phyloP scores from a whole-genome alignment of 139 green algal genomes.

The Chlamydomonas sp. region DNA sequence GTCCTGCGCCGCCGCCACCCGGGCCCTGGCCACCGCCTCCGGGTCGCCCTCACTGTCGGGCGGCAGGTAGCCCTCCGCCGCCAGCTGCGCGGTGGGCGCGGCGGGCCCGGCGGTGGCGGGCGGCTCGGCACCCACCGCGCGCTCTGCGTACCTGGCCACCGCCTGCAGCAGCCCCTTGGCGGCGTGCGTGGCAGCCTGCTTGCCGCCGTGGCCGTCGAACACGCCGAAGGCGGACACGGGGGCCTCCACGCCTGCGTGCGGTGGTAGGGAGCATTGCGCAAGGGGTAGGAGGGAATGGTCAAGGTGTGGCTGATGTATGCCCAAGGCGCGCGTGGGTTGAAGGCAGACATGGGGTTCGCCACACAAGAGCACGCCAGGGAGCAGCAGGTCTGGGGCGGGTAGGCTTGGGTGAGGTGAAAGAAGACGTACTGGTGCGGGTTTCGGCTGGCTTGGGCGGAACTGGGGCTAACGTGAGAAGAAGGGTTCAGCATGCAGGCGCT shows the following conservation, averaged over 20 bases:
- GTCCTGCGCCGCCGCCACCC: conserved; percentile 13
- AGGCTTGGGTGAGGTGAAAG: no score
- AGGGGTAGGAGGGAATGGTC: not conserved
- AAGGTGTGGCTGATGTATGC: not conserved
- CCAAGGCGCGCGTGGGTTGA: not conserved
- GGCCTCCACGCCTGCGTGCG: not conserved
- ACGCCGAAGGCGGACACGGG: conserved; percentile 64
- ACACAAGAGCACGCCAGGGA: no score
- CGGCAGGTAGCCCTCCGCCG: conserved; percentile 5
- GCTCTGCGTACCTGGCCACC: conserved; percentile 42
- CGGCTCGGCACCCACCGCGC: not conserved
- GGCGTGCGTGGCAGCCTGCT: conserved; percentile 42
- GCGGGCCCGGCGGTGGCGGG: not conserved
- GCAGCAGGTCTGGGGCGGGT: no score
- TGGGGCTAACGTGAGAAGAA: not conserved
- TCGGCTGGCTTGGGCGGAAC: no score
- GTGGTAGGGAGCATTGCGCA: not conserved
- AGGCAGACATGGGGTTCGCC: no score
- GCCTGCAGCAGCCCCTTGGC: conserved; percentile 58
- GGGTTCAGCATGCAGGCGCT: not conserved
- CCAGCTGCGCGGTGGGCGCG: not conserved
- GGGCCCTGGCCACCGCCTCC: not conserved
- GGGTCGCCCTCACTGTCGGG: not conserved
- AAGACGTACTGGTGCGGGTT: no score
- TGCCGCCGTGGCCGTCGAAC: conserved; percentile 67